Conservation (phyloP, 1,284 basidiomycete genomes). For the Tylopilus sp. region DNA sequence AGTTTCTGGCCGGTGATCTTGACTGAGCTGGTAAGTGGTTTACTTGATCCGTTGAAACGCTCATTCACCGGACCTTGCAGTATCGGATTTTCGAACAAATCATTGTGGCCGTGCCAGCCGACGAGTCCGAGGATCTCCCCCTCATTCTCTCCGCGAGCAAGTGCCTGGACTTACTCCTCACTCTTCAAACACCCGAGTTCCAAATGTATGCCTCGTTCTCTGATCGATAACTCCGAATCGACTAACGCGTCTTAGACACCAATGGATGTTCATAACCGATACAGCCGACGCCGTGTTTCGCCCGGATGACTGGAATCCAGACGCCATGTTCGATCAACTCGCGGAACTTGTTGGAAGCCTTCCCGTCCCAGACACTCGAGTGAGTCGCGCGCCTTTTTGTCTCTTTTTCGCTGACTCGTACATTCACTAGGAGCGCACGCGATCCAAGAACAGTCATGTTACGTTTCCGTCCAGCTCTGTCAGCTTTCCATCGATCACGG, state of each 20-base stretch:
- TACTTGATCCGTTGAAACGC: not conserved
- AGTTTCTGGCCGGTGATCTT: conserved; percentile 97
- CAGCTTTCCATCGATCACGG: conserved; percentile 23
- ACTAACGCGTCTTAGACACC: conserved; percentile 58
- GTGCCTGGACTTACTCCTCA: conserved; percentile 86
- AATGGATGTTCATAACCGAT: conserved; percentile 99
- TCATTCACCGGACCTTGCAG: conserved; percentile 36
- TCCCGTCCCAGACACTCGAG: conserved; percentile 43
- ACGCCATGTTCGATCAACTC: conserved; percentile 86
- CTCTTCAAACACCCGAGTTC: conserved; percentile 94
- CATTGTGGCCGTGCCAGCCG: conserved; percentile 56
- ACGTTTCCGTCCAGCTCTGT: conserved; percentile 19
- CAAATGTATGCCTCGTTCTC: conserved; percentile 67
- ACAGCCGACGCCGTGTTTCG: conserved; percentile 93
- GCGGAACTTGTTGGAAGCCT: conserved; percentile 74
- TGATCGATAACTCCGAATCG: not conserved
- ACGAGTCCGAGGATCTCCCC: conserved; percentile 79
- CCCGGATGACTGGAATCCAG: conserved; percentile 76
- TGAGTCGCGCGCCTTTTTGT: too few species aligned
- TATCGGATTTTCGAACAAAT: conserved; percentile 73
- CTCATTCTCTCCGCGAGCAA: conserved; percentile 88
- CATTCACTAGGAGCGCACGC: conserved; percentile 23
- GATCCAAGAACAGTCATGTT: conserved; percentile 24
- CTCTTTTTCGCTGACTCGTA: too few species aligned
- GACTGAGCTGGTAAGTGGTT: conserved; percentile 72